Percentiles rank a stretch among this genome's conserved stretches.
Conservation (phyloP, 1,139 yeast species). For the Hemisphaericaspora lyxosophila region DNA sequence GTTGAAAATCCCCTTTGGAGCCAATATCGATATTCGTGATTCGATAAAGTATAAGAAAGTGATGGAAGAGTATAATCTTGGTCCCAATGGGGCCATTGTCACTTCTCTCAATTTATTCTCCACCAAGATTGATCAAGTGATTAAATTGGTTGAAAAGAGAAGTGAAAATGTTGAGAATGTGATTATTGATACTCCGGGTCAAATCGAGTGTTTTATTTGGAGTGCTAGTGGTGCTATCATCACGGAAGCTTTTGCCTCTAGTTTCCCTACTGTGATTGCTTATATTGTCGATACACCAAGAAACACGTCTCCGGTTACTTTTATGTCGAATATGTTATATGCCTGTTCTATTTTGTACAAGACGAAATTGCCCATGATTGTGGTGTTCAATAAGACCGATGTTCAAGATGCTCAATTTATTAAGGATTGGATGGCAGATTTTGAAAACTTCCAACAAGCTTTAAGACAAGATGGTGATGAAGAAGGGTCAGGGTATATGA, state of each 20-base stretch:
- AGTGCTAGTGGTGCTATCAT: conserved; percentile 96
- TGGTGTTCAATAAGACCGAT: conserved; percentile 95
- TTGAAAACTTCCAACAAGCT: conserved; percentile 85
- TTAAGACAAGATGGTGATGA: conserved; percentile 66
- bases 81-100: conserved; percentile 98
- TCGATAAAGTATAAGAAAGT: conserved; percentile 94
- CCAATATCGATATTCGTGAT: conserved; percentile 94
- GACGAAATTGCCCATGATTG: conserved; percentile 94
- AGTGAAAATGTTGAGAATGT: conserved; percentile 66
- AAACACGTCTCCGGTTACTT: conserved; percentile 90
- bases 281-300: conserved; percentile 97
- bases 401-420: conserved; percentile 83
- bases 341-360: conserved; percentile 97
- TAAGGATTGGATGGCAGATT: conserved; percentile 96
- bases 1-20: conserved; percentile 84
- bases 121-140: conserved; percentile 95
- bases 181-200: conserved; percentile 97
- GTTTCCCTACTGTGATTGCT: conserved; percentile 93
- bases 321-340: conserved; percentile 96
- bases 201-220: conserved; percentile 96
- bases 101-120: conserved; percentile 89
- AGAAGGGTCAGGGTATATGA: conserved; percentile 91
- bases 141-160: conserved; percentile 79
- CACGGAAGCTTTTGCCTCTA: conserved; percentile 94
- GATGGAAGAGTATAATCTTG: conserved; percentile 87